Conservation (phyloP, 805 yeast species). For the Zygotorulaspora sp. region DNA sequence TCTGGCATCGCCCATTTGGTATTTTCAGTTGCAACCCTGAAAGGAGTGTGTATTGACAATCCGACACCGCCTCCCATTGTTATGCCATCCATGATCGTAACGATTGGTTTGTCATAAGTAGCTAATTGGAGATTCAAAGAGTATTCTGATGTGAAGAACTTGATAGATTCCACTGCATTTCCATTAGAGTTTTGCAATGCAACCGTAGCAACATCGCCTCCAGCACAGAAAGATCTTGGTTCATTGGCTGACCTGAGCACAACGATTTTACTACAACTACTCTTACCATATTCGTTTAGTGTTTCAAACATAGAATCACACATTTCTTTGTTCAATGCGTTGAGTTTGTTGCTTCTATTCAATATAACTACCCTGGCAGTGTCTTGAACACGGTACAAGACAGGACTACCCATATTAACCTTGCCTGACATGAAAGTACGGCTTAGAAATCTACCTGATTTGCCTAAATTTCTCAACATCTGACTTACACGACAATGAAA, state of each 20-base stretch:
- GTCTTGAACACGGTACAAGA: constrained; percentile 28
- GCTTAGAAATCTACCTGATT: constrained; percentile 1
- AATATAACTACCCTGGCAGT: constrained; percentile 69
- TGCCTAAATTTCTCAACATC: constrained; percentile 10
- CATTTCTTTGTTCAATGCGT: constrained; percentile 79
- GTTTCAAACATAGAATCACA: constrained; percentile 66
- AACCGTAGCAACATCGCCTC: constrained; percentile 88
- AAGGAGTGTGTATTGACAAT: constrained; percentile 81
- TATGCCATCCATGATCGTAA: constrained; percentile 85
- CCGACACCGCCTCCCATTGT: constrained; percentile 99
- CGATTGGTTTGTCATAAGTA: constrained; percentile 80
- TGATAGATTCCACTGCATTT: constrained; percentile 46
- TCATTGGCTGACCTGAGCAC: constrained; percentile 50
- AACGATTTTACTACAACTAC: constrained; percentile 57
- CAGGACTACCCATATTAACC: constrained; percentile 11
- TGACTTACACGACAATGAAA: too few relatives aligned
- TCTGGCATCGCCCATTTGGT: constrained; percentile 97
- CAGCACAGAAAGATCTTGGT: constrained; percentile 85
- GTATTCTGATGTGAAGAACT: constrained; percentile 77
- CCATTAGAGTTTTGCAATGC: constrained; percentile 54
- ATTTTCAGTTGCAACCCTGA: constrained; percentile 87
- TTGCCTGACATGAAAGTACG: constrained; percentile 10
- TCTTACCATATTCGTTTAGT: constrained; percentile 68
- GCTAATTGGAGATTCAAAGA: constrained; percentile 73
- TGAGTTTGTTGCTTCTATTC: constrained; percentile 78